Evolutionary conservation across 2,329 filamentous ascomycete genomes (phyloP).

Genomic region (Cladophialophora yegresii): DNA sequence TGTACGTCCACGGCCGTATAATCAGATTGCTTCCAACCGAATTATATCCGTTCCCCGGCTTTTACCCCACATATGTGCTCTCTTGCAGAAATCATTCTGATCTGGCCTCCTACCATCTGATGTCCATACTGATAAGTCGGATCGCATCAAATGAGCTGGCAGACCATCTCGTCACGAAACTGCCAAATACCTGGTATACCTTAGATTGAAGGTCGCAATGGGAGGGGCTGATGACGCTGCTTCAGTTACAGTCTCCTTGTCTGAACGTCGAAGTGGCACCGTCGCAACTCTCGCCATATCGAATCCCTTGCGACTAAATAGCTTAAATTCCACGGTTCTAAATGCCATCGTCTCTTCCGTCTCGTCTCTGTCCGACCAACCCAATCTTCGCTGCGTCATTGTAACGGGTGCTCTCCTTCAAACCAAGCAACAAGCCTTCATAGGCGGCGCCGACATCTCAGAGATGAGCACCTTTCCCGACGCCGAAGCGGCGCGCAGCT

Average conservation of each 20-base stretch:
- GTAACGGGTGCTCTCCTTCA: constrained; percentile 3
- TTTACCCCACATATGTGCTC: not conserved
- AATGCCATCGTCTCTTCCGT: constrained; percentile 21
- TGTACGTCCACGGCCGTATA: not conserved
- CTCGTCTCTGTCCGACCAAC: constrained; percentile 22
- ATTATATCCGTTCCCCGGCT: not conserved
- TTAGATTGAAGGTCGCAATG: not conserved
- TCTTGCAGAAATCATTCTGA: not conserved
- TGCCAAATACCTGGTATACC: not conserved
- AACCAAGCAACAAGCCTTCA: constrained; percentile 9
- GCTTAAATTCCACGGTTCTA: constrained; percentile 13
- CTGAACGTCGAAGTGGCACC: constrained; percentile 19
- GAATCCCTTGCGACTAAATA: constrained; percentile 38
- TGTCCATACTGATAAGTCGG: not conserved
- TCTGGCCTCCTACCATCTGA: not conserved
- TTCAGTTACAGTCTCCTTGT: constrained; percentile 5
- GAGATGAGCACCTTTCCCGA: constrained; percentile 34
- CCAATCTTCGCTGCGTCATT: constrained; percentile 29
- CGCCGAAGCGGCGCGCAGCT: constrained; percentile 37
- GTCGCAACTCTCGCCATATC: constrained; percentile 38
- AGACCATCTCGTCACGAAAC: not conserved
- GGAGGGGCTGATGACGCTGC: not conserved
- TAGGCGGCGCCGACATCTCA: constrained; percentile 19
- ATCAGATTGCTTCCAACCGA: not conserved
- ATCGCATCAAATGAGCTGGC: not conserved